Percentiles rank a stretch among this genome's conserved stretches.
phyloP scores from a whole-genome alignment of 1,139 yeast species.

The Yamadazyma dendronema region DNA sequence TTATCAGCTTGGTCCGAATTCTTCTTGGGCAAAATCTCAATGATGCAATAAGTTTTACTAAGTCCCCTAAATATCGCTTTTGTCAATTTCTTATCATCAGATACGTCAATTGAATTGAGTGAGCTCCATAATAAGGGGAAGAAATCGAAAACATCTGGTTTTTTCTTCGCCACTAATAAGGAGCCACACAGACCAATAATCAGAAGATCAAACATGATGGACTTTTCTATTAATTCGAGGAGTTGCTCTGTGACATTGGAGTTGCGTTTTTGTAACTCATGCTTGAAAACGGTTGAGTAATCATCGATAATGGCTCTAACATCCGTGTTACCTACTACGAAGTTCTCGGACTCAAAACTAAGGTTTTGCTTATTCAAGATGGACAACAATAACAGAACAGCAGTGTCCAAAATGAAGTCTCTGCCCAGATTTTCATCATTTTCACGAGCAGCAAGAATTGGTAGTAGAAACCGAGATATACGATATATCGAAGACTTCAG shows the following conservation, averaged over 20 bases:
- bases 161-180: slow-evolving; percentile 36
- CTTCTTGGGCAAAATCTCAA: slow-evolving; percentile 32
- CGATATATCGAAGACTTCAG: slow-evolving; percentile 7
- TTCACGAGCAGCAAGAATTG: not conserved
- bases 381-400: slow-evolving; percentile 1
- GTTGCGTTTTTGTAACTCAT: not conserved
- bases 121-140: slow-evolving; percentile 49
- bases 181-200: slow-evolving; percentile 54
- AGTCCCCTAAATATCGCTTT: slow-evolving; percentile 40
- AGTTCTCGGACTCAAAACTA: slow-evolving; percentile 4
- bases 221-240: slow-evolving; percentile 41
- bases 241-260: slow-evolving; percentile 1
- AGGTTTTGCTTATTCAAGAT: slow-evolving; percentile 1
- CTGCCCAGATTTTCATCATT: not conserved
- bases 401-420: not conserved
- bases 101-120: slow-evolving; percentile 24
- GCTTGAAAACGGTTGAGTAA: slow-evolving; percentile 23
- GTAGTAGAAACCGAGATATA: slow-evolving; percentile 7
- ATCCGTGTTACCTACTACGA: slow-evolving; percentile 27
- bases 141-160: slow-evolving; percentile 43
- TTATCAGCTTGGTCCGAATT: slow-evolving; percentile 18
- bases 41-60: slow-evolving; percentile 40
- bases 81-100: slow-evolving; percentile 18
- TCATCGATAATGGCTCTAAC: slow-evolving; percentile 35
- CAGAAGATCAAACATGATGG: slow-evolving; percentile 55